Evolutionary conservation across 257 asterid genomes (phyloP), one percentile per base, ranked within the genome.

Genomic region (Nicotiana tomentosiformis): DNA sequence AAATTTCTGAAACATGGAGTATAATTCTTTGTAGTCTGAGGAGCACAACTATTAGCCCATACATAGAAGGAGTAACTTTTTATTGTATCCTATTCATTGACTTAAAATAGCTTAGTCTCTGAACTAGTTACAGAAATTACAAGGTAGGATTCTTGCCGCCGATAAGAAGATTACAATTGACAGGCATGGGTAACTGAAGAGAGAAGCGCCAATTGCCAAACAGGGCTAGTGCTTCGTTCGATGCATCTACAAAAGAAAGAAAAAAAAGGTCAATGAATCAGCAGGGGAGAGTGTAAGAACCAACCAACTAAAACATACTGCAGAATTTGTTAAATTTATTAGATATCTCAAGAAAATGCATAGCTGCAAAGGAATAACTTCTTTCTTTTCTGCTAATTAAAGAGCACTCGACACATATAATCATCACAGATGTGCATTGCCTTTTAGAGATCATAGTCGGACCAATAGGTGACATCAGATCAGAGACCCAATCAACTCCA

Each of bases 81-180:
- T 49, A 72, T 46, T 14, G 7, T 23, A 72, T 72, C n/a, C 79
- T 23, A 72, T 26, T 49, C 39, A 23, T 74, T 1, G 62, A 49
- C 37, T 4, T 2, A 26, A 74, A 72, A 49, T 23, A 2, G 5
- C 80, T 1, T 49, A 15, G 26, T 26, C 80, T 26, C 23, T 74
- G 80, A 74, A 15, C 46, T 26, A 74, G 64, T 74, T 74, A 26
- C 80, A 74, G 43, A n/a, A 51, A 51, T 74, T 74, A 74, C 64
- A 74, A 15, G 43, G 62, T 74, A 49, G 80, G 79, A 74, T 74
- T 7, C 43, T 7, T 26, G 43, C 62, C 10, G 64, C 64, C 16
- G 35, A 74, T 49, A 49, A 67, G 53, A 2, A 17, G 77, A 8
- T 17, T 7, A 35, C 30, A 67, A 33, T 67, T 35, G 64, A 49